phyloP scores from a whole-genome alignment of 345 rosid species.

The Sonneratia caseolaris region DNA sequence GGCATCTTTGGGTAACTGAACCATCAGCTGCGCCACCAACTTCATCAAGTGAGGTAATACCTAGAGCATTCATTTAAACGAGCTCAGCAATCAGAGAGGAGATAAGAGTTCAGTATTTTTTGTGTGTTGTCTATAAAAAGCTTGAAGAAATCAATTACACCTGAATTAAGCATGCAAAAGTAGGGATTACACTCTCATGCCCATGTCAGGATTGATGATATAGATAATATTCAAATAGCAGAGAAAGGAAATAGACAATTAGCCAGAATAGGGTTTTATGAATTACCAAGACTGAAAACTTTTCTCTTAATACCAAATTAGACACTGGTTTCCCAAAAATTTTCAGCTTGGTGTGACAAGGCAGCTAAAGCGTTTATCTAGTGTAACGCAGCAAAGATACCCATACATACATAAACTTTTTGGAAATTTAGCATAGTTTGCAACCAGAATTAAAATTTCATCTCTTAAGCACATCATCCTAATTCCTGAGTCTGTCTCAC shows the following conservation, averaged over 20 bases:
- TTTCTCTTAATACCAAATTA: background rate
- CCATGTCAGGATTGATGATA: too few relatives aligned
- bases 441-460: background rate
- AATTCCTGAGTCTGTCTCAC: background rate
- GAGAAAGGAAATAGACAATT: too few relatives aligned
- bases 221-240: too few relatives aligned
- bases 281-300: too few relatives aligned
- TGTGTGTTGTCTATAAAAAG: too few relatives aligned
- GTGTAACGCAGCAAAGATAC: background rate
- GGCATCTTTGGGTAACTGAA: conserved; percentile 64
- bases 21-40: conserved; percentile 52
- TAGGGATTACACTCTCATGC: too few relatives aligned
- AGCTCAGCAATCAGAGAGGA: conserved; percentile 1
- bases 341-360: background rate
- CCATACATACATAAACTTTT: background rate
- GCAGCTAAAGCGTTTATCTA: background rate
- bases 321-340: background rate
- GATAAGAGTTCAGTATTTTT: background rate
- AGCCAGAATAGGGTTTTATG: too few relatives aligned
- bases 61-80: conserved; percentile 20
- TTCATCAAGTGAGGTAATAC: conserved; percentile 80
- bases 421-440: background rate
- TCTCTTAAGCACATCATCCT: background rate
- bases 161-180: too few relatives aligned
- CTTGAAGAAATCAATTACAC: too few relatives aligned